Base-by-base conservation (phyloP, 2,329 filamentous ascomycete species). In the Fusarium transvaalense region DNA sequence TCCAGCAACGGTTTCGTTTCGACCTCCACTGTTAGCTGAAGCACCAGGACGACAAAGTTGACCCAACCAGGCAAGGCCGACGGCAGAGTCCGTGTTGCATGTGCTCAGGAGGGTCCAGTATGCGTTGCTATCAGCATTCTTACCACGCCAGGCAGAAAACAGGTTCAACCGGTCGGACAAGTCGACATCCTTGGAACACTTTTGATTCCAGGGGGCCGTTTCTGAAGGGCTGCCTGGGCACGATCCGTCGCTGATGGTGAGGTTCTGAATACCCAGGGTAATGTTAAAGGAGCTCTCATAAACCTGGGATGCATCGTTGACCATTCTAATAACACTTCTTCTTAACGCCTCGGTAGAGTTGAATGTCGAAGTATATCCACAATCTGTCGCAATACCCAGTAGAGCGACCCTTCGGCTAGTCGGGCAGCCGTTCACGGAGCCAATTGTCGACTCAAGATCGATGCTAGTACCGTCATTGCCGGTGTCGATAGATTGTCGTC, bases 261-360 rank as follows among this genome's bases (percentile, higher is more conserved):
- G 80, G 75, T 97, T 97, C 71, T 91, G 89, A 63, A 99, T 88
- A 42, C 94, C 96, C 35, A 99, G 88, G 0, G 94, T 95, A 73
- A 99, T 95, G 79, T 97, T 97, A 82, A 99, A 98, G 10, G 92
- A 92, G 72, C 85, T 88, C 78, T 99, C 96, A 76, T 96, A 99
- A 12, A 97, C 82, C 65, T 89, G 88, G 3, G 95, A 97, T 1
- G 96, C 96, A 43, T 89, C 85, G 80, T 97, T 97, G 77, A 99
- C 91, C 76, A 93, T 85, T 53, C 83, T 85, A 72, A 99, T 94
- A 66, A 99, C 86, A 76, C 96, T 96, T 65, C 86, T 78, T 57
- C 90, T 86, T 25, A 91, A 86, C 9, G 71, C 77, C n/a, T 87
- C 82, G 51, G 87, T 83, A 23, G 85, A 86, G 65, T 89, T 86